A percentile compares a stretch with the other conserved stretches of the same genome.
phyloP scores from a whole-genome alignment of 805 yeast genomes.

The Suhomyces sp. region DNA sequence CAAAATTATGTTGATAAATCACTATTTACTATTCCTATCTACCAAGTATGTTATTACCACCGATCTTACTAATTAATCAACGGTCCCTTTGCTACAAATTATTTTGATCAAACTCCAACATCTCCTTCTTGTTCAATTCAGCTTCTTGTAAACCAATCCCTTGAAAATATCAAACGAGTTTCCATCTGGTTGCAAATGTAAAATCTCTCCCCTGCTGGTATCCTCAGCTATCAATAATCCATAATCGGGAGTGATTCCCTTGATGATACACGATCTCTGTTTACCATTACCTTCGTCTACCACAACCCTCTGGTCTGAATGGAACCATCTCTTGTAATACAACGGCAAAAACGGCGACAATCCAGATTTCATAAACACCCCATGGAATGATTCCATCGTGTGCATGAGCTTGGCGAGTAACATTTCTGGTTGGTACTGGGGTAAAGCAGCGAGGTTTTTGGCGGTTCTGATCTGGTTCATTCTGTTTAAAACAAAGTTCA shows the following conservation, averaged over 20 bases:
- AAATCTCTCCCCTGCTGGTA: conserved; percentile 45
- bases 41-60: too few species aligned
- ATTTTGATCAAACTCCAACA: too few species aligned
- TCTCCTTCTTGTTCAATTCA: too few species aligned
- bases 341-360: conserved; percentile 62
- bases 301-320: conserved; percentile 58
- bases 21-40: too few species aligned
- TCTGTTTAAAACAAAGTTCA: conserved; percentile 65
- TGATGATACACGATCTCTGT: conserved; percentile 52
- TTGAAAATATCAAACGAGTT: conserved; percentile 94
- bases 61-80: too few species aligned
- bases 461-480: conserved; percentile 53
- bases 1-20: too few species aligned
- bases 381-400: conserved; percentile 61
- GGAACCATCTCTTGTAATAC: conserved; percentile 88
- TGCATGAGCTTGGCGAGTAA: conserved; percentile 69
- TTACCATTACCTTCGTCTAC: conserved; percentile 55
- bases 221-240: conserved; percentile 83
- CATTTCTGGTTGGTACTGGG: conserved; percentile 46
- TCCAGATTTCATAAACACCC: conserved; percentile 61
- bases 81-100: too few species aligned
- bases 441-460: conserved; percentile 44
- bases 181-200: conserved; percentile 92
- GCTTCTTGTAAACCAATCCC: conserved; percentile 78
- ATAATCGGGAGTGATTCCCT: conserved; percentile 81